Base-by-base conservation (phyloP, 2,329 filamentous ascomycete species). In the Didymellaceae sp. region DNA sequence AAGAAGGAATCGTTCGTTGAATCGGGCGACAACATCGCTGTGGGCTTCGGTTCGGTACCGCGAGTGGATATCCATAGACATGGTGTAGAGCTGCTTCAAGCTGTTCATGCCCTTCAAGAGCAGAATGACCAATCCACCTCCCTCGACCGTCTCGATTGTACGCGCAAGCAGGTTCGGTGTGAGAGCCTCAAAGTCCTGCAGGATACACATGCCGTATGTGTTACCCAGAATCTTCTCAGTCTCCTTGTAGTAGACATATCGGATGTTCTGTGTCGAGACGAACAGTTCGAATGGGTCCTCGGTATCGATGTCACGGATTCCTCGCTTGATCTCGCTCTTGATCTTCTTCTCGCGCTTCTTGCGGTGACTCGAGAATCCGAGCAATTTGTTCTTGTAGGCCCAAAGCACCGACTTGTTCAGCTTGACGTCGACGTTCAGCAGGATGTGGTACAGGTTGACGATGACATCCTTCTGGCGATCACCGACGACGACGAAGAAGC, bases 161-260 rank as follows among this genome's bases (percentile, higher is more conserved):
- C 93, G 85, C 17, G 94, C 94, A 24, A 99, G 83, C 59, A 97
- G 82, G 70, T 99, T 99, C n/a, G 94, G 94, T 8, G 94, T 99
- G 62, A 99, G 84, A 31, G 92, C 94, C 75, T 99, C 94, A 66
- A 99, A 99, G 71, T 99, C 94, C 74, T 99, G 94, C 62, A 99
- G 78, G 59, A 99, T 96, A 73, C 91, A 97, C 90, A 97, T 97
- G 71, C 93, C 93, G 71, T 94, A 99, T 33, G 94, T 99, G 74
- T 97, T 96, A 72, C 94, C 94, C 48, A 97, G 77, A 69, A 99
- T 97, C 81, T 97, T 97, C 68, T 99, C 94, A 21, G 94, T 97
- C 78, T 99, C 94, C 77, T 99, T 99, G 81, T 99, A 99, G 82
- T 96, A 99, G 50, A 94, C 91, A 83, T 99, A 99, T 74, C 94